Evolutionary conservation across 768 basidiomycete genomes (phyloP), one percentile per base, ranked within the genome.

Genomic region (Tricholoma terreum): DNA sequence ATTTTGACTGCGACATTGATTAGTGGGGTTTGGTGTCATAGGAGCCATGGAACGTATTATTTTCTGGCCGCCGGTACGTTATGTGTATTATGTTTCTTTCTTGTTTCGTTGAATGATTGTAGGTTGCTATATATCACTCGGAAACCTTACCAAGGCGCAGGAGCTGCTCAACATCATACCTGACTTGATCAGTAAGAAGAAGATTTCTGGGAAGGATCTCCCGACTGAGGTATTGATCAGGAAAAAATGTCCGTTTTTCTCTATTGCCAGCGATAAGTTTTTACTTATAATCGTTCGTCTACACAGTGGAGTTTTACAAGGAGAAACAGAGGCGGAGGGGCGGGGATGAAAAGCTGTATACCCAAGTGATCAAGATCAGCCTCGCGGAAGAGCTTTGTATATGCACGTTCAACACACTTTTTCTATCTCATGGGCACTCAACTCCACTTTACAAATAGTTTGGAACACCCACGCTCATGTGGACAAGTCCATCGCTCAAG

Each of bases 391-490:
- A 92, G 67, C 76, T 92, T 27, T 85, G 73, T 2, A 79, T 91
- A 51, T 90, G 89, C 90, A 64, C 61, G 84, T 75, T 2, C 9
- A 40, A 56, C 33, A 8, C n/a, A 24, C 38, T 22, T 19, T 10
- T 31, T 30, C 31, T 49, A n/a, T 4, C 22, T 35, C 3, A 56
- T 33, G 46, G n/a, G 7, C 19, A 17, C 21, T 30, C 5, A 12
- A 3, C 22, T 34, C 30, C 21, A 21, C 30, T 0, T 24, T 61
- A 46, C n/a, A n/a, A n/a, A 46, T 55, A 90, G 89, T 92, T 71
- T 92, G 90, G 90, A 92, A 92, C 64, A 85, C 79, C 0, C 86
- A 90, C 65, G 68, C 80, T n/a, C 82, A 87, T 4, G 79, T 89
- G 43, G 73, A 77, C 6, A 71, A 75, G 15, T 69, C 69, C 2